Evolutionary conservation across 2,329 filamentous ascomycete species (phyloP).

Genomic region (Aspergillus aculeatus): DNA sequence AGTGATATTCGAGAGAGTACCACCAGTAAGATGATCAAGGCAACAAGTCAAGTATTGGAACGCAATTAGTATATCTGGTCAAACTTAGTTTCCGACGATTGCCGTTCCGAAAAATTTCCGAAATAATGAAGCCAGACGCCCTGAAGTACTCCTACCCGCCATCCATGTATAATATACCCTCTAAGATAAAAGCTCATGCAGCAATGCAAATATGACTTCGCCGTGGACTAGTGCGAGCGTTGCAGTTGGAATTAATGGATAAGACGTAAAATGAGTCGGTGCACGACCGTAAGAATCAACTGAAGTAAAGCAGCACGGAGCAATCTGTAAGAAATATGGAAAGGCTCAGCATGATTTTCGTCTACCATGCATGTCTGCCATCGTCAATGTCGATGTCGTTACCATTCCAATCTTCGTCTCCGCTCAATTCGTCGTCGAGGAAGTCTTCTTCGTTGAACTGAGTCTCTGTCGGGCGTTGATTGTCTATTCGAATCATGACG

Average conservation of each 20-base stretch:
- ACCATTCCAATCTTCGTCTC: conserved; percentile 63
- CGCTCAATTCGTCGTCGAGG: conserved; percentile 58
- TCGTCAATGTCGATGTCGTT: conserved; percentile 35
- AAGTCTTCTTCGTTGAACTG: conserved; percentile 61
- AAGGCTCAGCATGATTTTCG: neutral
- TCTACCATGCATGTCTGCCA: conserved; percentile 26
- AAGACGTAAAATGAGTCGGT: neutral
- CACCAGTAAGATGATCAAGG: neutral
- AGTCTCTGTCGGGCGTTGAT: conserved; percentile 59
- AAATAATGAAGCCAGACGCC: neutral
- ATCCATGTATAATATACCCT: neutral
- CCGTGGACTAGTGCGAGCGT: neutral
- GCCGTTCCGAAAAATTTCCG: neutral
- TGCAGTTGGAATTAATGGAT: neutral
- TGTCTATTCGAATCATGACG: conserved; percentile 61
- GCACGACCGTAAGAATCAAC: neutral
- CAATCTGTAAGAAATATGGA: neutral
- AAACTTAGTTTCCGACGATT: neutral
- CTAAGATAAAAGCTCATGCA: neutral
- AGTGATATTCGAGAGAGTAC: neutral
- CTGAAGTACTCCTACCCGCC: neutral
- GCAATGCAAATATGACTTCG: neutral
- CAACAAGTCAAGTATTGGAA: neutral
- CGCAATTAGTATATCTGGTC: neutral
- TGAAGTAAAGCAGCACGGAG: neutral